Evolutionary conservation across 2,329 filamentous ascomycete genomes (phyloP).

Genomic region (Pseudogymnoascus sp.): DNA sequence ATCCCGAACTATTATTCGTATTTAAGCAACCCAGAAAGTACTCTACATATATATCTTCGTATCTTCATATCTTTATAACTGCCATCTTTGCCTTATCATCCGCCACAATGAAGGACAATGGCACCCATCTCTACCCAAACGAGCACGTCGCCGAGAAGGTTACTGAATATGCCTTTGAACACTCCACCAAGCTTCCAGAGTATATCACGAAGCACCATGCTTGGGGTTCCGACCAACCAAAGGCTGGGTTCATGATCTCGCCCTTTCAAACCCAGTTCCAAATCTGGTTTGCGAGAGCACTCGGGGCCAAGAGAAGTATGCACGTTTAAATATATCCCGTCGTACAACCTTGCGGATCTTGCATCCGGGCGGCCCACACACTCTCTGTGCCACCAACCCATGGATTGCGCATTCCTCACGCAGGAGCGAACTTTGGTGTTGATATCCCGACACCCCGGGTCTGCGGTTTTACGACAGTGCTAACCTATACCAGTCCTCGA

Average conservation of each 20-base stretch:
- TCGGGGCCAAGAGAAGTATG: slow-evolving; percentile 21
- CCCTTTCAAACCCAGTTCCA: slow-evolving; percentile 21
- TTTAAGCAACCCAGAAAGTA: not conserved
- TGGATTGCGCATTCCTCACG: not conserved
- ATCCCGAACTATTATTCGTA: not conserved
- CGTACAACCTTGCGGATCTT: not conserved
- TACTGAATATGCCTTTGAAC: slow-evolving; percentile 34
- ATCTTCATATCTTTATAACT: not conserved
- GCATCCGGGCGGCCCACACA: not conserved
- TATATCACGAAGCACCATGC: slow-evolving; percentile 37
- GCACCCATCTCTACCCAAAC: slow-evolving; percentile 35
- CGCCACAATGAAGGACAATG: slow-evolving; percentile 21
- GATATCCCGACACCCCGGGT: not conserved
- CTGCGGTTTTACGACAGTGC: not conserved
- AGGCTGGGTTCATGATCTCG: slow-evolving; percentile 21
- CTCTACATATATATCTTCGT: not conserved
- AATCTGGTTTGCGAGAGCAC: slow-evolving; percentile 18
- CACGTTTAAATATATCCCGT: not conserved
- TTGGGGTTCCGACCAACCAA: slow-evolving; percentile 16
- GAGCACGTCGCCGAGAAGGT: slow-evolving; percentile 34
- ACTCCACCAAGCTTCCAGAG: slow-evolving; percentile 36
- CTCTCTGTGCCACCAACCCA: not conserved
- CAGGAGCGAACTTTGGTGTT: not conserved
- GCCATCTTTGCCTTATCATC: not conserved
- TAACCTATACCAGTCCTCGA: slow-evolving; percentile 21